Base-by-base conservation (phyloP, 805 yeast genomes). In the Metschnikowia sp. region DNA sequence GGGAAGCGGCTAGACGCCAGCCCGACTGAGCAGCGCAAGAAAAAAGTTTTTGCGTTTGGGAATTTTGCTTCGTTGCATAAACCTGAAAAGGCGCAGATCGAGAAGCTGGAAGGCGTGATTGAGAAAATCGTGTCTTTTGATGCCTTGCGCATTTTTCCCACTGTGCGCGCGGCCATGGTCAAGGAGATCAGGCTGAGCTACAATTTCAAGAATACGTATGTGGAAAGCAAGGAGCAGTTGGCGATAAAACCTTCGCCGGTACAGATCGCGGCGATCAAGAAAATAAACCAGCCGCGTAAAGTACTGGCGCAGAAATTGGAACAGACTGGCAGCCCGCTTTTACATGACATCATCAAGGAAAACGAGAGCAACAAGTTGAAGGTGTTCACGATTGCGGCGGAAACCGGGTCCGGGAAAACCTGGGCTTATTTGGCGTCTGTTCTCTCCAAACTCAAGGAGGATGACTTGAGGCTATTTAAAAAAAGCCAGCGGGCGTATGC, bases 341-440 rank as follows among this genome's bases (percentile, higher is more conserved):
- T 57, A 32, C 51, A 60, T 6, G 68, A 64, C 29, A 55, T 68
- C 47, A 57, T 61, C 40, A 49, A 55, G 36, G 58, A 59, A 11
- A 69, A 71, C 47, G 70, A 65, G 48, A 43, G 40, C 19, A 64
- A 60, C 28, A 62, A 60, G 49, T 57, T 82, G 41, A 81, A 82
- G 54, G 77, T 84, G 0, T 88, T 81, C 70, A 81, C 94, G 2
- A 65, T 92, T 45, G 97, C 98, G 0, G 96, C 97, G 3, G 98
- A 94, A 63, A 92, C 99, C 0, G 99, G 99, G 0, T 86, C 96
- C 0, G 99, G 99, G 8, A 92, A 92, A 62, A 92, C 99, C 0
- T 82, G 96, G 83, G 90, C 97, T 0, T 92, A 91, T 60, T 61
- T 94, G 50, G 81, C 86, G 0, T 91, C 96, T 0, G 52, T 92